Conservation (phyloP, 179 eudicot genomes). For the Spergularia azorica region DNA sequence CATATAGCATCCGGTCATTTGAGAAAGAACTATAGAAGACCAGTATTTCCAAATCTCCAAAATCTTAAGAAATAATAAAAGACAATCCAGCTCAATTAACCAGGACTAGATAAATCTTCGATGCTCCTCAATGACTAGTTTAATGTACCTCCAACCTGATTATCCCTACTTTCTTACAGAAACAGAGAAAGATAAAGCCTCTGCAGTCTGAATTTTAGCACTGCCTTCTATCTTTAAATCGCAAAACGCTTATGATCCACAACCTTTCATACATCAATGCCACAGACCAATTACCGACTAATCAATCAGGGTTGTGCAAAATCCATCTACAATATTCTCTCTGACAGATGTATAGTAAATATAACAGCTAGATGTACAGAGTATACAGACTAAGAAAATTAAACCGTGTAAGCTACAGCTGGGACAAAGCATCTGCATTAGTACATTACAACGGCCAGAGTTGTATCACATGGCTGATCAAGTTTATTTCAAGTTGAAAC, state of each 20-base stretch:
- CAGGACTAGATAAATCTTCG: neutral
- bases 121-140: neutral
- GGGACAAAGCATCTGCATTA: neutral
- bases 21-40: neutral
- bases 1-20: neutral
- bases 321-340: neutral
- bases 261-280: neutral
- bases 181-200: neutral
- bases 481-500: neutral
- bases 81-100: neutral
- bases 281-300: neutral
- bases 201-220: neutral
- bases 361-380: neutral
- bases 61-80: no score
- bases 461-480: neutral
- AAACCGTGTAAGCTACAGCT: neutral
- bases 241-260: no score
- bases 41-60: neutral
- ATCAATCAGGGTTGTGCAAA: neutral
- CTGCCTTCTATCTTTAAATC: neutral
- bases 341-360: neutral
- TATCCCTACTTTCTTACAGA: neutral
- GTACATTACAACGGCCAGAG: neutral
- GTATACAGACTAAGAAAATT: neutral
- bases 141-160: neutral